Evolutionary conservation across 2,329 filamentous ascomycete genomes (phyloP).

Genomic region (Exophiala phaeomuriformis): DNA sequence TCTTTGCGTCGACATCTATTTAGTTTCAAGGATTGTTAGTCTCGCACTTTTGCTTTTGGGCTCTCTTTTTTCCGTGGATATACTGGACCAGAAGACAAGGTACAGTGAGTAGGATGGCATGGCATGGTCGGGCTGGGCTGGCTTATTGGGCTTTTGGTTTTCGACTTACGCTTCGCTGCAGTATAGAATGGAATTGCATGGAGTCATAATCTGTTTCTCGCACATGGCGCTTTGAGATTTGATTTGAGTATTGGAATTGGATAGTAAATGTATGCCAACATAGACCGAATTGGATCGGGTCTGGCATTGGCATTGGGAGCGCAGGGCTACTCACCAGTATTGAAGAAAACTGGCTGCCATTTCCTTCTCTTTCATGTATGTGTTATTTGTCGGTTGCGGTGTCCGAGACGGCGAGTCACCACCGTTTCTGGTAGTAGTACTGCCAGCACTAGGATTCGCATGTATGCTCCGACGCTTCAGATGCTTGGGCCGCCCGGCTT

Average conservation of each 20-base stretch:
- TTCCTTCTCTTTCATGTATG: slow-evolving; percentile 11
- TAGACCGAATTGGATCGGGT: not conserved
- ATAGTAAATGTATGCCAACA: not conserved
- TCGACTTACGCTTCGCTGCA: slow-evolving; percentile 55
- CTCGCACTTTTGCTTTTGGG: too few relatives aligned
- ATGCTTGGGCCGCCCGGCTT: slow-evolving; percentile 7
- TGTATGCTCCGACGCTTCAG: slow-evolving; percentile 13
- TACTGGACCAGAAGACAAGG: too few relatives aligned
- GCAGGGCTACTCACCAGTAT: slow-evolving; percentile 36
- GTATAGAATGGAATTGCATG: slow-evolving; percentile 54
- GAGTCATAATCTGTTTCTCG: slow-evolving; percentile 58
- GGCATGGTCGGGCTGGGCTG: not conserved
- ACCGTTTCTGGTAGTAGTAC: slow-evolving; percentile 1
- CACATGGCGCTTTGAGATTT: slow-evolving; percentile 49
- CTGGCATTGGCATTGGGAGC: not conserved
- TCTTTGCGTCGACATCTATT: slow-evolving; percentile 42
- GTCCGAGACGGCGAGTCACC: slow-evolving; percentile 15
- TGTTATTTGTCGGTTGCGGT: slow-evolving; percentile 6
- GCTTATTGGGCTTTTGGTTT: not conserved
- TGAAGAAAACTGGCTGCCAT: slow-evolving; percentile 42
- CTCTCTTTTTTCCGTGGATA: too few relatives aligned
- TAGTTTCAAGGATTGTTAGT: not conserved
- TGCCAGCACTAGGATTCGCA: not conserved
- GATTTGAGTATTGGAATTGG: slow-evolving; percentile 2
- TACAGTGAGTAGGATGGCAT: too few relatives aligned